Base-by-base conservation (phyloP, 2,329 filamentous ascomycete species). In the Microdochium trichocladiopsis region DNA sequence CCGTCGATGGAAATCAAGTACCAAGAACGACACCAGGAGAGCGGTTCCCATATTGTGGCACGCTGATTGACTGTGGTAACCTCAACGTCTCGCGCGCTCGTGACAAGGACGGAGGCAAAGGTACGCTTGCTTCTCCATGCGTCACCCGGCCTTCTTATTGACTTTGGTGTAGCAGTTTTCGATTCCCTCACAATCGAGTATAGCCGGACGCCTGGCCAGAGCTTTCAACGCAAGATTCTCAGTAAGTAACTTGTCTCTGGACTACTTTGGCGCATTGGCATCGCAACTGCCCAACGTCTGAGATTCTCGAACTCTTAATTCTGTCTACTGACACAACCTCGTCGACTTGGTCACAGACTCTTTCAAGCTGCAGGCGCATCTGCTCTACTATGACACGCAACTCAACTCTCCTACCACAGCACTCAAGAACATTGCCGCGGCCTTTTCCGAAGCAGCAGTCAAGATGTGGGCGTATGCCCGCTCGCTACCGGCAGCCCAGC, bases 21-120 rank as follows among this genome's bases (percentile, higher is more conserved):
- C 72, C 75, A 3, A 74, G 77, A 37, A 61, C 82, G 37, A 60
- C 66, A 1, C 61, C 59, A 1, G 65, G 62, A 4, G 53, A 60
- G 2, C 59, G 58, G n/a, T 97, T 99, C 65, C 90, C 93, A 0
- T 99, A 96, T 68, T 97, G 94, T 63, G 94, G 94, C 37, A 82
- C 83, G 43, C 68, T 83, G 16, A 90, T 99, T 59, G 75, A 96
- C 63, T 88, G 83, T 18, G 71, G 70, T 50, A 91, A 87, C 0
- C 72, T 99, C 25, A 84, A 90, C 55, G 79, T 97, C 48, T 78
- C 74, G 61, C 91, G 88, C 63, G 84, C 90, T 61, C 74, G 78
- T 47, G 77, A 82, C 28, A 74, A 78, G 49, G 69, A 69, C 56
- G 25, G 47, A 4, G 47, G 47, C 3, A 56, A 57, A 37, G 28